These are phyloP conservation scores for Paralagenidium karlingii DNA, from an alignment of 352 stramenopile species.

Conservation along the genomic window DNA sequence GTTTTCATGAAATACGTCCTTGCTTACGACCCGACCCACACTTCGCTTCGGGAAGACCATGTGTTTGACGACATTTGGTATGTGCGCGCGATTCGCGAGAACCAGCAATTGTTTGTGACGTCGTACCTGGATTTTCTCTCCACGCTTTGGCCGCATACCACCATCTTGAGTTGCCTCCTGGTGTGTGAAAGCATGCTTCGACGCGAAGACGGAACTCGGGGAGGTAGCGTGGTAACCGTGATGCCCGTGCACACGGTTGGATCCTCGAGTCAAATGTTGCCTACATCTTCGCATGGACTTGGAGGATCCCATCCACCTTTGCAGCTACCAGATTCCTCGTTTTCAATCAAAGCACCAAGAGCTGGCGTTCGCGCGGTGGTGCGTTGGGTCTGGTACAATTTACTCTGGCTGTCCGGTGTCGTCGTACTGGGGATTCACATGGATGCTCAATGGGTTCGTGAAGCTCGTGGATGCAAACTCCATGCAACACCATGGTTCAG, in stretches of 20 bases:
- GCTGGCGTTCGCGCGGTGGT: too few relatives aligned
- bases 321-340: too few relatives aligned
- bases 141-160: constrained; percentile 20
- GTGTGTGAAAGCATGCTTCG: background rate
- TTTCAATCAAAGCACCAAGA: too few relatives aligned
- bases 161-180: constrained; percentile 8
- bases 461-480: constrained; percentile 1
- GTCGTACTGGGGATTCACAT: background rate
- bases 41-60: constrained; percentile 14
- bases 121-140: constrained; percentile 11
- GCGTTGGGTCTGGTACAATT: too few relatives aligned
- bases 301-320: too few relatives aligned
- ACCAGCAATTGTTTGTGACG: constrained; percentile 20
- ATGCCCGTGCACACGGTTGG: too few relatives aligned
- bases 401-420: too few relatives aligned
- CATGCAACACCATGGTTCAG: constrained; percentile 6
- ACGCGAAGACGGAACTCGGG: too few relatives aligned
- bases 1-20: constrained; percentile 18
- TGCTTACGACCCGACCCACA: constrained; percentile 13
- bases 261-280: too few relatives aligned
- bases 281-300: too few relatives aligned
- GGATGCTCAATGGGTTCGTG: background rate
- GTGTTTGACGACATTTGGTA: constrained; percentile 31
- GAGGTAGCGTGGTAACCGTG: too few relatives aligned
- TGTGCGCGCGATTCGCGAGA: constrained; percentile 26